Base-by-base conservation (phyloP, 805 yeast species). In the Candida montana region DNA sequence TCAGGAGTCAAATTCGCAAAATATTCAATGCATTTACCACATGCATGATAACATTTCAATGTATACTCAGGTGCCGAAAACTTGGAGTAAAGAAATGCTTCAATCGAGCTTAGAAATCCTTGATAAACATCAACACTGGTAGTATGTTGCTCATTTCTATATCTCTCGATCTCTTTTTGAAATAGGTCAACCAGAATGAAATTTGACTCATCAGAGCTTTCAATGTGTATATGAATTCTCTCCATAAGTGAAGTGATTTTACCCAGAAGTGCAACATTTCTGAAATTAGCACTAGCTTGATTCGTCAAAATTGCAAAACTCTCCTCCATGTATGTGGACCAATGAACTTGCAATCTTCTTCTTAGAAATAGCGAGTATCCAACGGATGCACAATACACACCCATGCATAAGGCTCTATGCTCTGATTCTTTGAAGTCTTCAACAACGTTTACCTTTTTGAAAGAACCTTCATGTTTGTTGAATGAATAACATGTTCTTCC, bases 331-430 rank as follows among this genome's bases (percentile, higher is more conserved):
- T 74, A 81, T 1, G 59, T 46, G 1, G 79, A 71, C 88, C 89
- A 83, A 45, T 72, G 72, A 23, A 77, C 75, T 41, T 73, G 75
- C 9, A 79, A 67, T 31, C 79, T 68, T 49, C 93, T 71, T 45
- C 90, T 67, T 44, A 85, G 63, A 44, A 83, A 79, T 40, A 84
- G 65, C 19, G 85, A 73, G 41, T 78, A 77, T 39, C 81, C 75
- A 30, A 85, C 75, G 3, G 86, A 71, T 7, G 78, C 63, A 46
- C 77, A 67, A 57, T 83, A 87, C 5, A 81, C 73, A 10, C 74
- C 67, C 50, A 86, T 54, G 41, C 83, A 69, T 20, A 83, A 49
- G 13, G 71, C 67, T 40, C 76, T 64, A 48, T 73, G 67, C 45
- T 79, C 83, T 6, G 67, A 45, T 21, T 65, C 62, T 24, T 61